Evolutionary conservation across 2,329 filamentous ascomycete genomes (phyloP), one percentile per base, ranked within the genome.

Genomic region (Nothophoma quercina): DNA sequence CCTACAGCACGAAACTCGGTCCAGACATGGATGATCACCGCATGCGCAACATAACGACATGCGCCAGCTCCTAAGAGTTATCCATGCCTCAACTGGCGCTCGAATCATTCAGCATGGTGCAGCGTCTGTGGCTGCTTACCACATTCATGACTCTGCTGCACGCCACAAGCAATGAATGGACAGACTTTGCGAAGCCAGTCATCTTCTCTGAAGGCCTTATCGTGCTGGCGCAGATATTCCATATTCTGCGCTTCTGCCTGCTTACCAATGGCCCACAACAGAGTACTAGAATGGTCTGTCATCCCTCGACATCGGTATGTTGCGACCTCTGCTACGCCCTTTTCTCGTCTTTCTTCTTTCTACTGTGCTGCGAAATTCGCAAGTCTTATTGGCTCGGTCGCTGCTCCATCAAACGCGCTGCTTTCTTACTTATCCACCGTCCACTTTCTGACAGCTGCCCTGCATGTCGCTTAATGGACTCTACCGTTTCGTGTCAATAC

Each of bases 91-190:
- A 32, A 36, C 30, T 36, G 49, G 39, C 51, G 34, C 42, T 36
- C 52, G 18, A 42, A 45, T 48, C 45, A 46, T 51, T 56, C 53
- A 62, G 56, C 56, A 47, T 22, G 19, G 25, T 59, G 59, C 59
- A 47, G 52, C 42, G 21, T 47, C 32, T 50, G 48, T 46, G 56
- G 43, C 48, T 63, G 61, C 61, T 63, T 56, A 63, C 59, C 43
- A 33, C 30, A 30, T 21, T n/a, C n/a, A 38, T 59, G 57, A 57
- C 49, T 55, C 36, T 42, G 43, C 45, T 35, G 16, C 33, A 56
- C 44, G 55, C 58, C 54, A 55, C 39, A 44, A 22, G n/a, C 47
- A 39, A 51, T 42, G 8, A 41, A 44, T 38, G 35, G 38, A 43
- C 18, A 48, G 25, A 50, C 26, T 40, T 55, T 34, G 40, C 42